phyloP scores from a whole-genome alignment of 805 yeast species.

The Ogataea pignaliae region DNA sequence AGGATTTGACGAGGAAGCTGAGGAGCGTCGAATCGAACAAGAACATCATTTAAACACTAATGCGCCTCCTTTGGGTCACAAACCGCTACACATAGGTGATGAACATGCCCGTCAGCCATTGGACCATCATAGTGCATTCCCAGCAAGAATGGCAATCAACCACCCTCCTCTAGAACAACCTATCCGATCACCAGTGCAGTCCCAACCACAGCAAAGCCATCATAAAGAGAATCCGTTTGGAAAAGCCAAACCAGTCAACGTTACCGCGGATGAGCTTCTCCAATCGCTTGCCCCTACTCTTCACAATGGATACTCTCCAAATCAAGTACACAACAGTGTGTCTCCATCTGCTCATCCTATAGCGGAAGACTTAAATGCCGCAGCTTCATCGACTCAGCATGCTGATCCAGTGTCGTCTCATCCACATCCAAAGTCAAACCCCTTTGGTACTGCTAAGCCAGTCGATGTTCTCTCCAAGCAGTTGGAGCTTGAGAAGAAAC shows the following conservation, averaged over 20 bases:
- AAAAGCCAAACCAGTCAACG: constrained; percentile 62
- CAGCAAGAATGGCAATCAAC: neutral
- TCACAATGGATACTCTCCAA: constrained; percentile 20
- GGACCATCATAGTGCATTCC: constrained; percentile 3
- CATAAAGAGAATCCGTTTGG: constrained; percentile 61
- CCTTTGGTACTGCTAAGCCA: constrained; percentile 84
- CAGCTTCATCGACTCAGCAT: constrained; percentile 3
- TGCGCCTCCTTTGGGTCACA: no score
- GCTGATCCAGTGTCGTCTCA: constrained; percentile 3
- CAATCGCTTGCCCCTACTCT: constrained; percentile 11
- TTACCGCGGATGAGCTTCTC: constrained; percentile 9
- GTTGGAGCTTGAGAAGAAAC: constrained; percentile 53
- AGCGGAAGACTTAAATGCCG: neutral
- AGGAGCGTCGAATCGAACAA: constrained; percentile 16
- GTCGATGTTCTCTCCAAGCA: constrained; percentile 69
- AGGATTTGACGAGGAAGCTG: constrained; percentile 25
- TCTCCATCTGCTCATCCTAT: no score
- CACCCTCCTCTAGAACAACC: neutral
- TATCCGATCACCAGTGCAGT: neutral
- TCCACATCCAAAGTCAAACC: constrained; percentile 46
- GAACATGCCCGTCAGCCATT: constrained; percentile 1
- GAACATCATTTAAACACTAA: no score
- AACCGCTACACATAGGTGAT: no score
- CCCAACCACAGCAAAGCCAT: neutral
- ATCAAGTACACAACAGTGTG: neutral